Conservation (phyloP, 352 stramenopile species). For the Globisporangium yorkense region DNA sequence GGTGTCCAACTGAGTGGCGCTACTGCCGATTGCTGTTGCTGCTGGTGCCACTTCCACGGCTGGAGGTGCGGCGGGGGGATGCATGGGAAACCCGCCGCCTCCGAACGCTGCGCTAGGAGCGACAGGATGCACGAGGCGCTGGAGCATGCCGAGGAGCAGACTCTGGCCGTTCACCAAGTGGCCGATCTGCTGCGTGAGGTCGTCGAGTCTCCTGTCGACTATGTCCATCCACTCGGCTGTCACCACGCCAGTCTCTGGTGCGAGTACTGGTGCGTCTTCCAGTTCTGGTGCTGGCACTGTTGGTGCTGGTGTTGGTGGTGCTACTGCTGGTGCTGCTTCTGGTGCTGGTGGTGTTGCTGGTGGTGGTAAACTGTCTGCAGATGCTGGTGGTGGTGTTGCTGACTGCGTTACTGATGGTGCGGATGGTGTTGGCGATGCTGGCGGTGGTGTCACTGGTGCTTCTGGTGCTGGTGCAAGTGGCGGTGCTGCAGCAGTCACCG, state of each 20-base stretch:
- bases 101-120: background rate
- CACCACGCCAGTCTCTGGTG: background rate
- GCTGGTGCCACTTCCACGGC: background rate
- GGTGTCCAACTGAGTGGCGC: background rate
- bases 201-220: slow-evolving; percentile 4
- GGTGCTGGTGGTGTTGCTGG: background rate
- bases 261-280: background rate
- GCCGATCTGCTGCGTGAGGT: slow-evolving; percentile 8
- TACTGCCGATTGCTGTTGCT: background rate
- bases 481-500: too few relatives aligned
- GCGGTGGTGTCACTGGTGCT: background rate
- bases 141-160: slow-evolving; percentile 12
- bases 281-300: background rate
- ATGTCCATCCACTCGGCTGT: slow-evolving; percentile 11
- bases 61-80: background rate
- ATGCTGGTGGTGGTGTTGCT: too few relatives aligned
- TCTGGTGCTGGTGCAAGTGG: too few relatives aligned
- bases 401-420: background rate
- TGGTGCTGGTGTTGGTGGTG: background rate
- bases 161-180: slow-evolving; percentile 9
- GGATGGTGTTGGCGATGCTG: too few relatives aligned
- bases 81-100: background rate
- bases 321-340: background rate
- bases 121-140: slow-evolving; percentile 3
- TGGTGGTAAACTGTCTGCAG: too few relatives aligned